A percentile compares a stretch with the other conserved stretches of the same genome.
Evolutionary conservation across 805 yeast species (phyloP).

Genomic region (Ogataea chonburiensis): DNA sequence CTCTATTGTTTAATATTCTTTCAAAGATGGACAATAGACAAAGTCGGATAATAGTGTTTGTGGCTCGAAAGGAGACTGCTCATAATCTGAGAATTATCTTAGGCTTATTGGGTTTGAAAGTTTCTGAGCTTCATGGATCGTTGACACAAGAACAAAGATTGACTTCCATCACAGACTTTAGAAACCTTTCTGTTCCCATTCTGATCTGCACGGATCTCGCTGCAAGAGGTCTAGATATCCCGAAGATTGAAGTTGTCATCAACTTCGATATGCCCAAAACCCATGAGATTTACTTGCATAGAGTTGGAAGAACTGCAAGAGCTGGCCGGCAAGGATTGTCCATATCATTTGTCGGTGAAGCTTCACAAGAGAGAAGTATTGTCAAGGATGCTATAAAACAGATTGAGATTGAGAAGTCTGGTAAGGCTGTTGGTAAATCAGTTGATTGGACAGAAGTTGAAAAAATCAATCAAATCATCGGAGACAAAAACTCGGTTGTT

Average conservation of each 20-base stretch:
- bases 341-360: constrained; percentile 91
- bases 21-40: constrained; percentile 62
- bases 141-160: constrained; percentile 92
- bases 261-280: constrained; percentile 95
- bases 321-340: constrained; percentile 97
- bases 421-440: constrained; percentile 80
- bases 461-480: constrained; percentile 58
- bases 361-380: constrained; percentile 79
- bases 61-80: constrained; percentile 87
- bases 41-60: constrained; percentile 83
- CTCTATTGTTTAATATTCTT: constrained; percentile 71
- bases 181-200: constrained; percentile 78
- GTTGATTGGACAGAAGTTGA: constrained; percentile 91
- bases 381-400: constrained; percentile 88
- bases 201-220: constrained; percentile 96
- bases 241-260: constrained; percentile 91
- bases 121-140: constrained; percentile 80
- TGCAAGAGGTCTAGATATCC: constrained; percentile 98
- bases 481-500: constrained; percentile 55
- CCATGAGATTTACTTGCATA: constrained; percentile 87
- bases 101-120: constrained; percentile 73
- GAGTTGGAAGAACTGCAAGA: constrained; percentile 99
- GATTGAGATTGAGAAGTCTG: constrained; percentile 45
- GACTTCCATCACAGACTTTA: constrained; percentile 77
- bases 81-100: constrained; percentile 77